phyloP scores from a whole-genome alignment of 331 rosid species.

The Malus hybrid region DNA sequence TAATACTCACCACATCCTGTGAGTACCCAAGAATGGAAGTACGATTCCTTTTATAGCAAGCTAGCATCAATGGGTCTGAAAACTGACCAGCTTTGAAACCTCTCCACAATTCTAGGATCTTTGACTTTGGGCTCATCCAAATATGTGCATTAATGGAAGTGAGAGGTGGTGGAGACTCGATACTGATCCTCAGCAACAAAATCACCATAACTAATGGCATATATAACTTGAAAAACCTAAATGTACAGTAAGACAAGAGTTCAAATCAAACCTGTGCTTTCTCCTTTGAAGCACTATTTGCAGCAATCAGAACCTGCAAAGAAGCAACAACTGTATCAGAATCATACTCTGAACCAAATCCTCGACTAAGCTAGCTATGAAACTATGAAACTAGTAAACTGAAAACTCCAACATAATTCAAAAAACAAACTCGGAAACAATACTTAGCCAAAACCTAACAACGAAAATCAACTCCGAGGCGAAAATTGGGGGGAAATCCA shows the following conservation, averaged over 20 bases:
- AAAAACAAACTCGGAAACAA: not conserved
- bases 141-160: not conserved
- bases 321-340: no score
- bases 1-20: not conserved
- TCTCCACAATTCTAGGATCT: not conserved
- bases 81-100: not conserved
- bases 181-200: not conserved
- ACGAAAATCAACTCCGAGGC: not conserved
- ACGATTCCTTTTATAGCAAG: not conserved
- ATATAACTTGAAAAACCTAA: not conserved
- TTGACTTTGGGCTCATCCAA: not conserved
- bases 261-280: conserved; percentile 69
- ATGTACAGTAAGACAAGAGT: conserved; percentile 1
- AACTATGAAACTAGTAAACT: not conserved
- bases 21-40: not conserved
- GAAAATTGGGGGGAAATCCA: not conserved
- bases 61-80: not conserved
- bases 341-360: not conserved
- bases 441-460: not conserved
- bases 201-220: not conserved
- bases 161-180: not conserved
- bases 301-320: conserved; percentile 76
- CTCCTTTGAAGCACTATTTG: conserved; percentile 80
- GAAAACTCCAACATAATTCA: not conserved
- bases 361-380: not conserved